Conservation (phyloP, 352 stramenopile genomes). For the Phytopythium oedochilum region DNA sequence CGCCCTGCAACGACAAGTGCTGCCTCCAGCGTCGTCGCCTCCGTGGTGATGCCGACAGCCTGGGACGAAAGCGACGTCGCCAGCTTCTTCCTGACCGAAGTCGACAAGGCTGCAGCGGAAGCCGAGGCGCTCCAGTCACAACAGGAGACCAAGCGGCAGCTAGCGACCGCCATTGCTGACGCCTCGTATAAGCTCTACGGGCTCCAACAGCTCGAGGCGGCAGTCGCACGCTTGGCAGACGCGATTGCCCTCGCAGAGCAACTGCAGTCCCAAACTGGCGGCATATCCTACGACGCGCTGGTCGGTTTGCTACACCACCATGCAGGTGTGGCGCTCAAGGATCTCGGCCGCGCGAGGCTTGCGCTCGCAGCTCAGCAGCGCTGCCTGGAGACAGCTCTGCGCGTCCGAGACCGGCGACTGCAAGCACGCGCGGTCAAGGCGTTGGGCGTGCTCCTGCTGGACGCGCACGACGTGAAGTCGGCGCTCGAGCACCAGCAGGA, state of each 20-base stretch:
- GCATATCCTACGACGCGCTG: constrained; percentile 16
- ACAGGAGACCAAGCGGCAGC: constrained; percentile 3
- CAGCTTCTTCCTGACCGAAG: constrained; percentile 74
- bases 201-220: constrained; percentile 19
- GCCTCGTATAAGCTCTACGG: constrained; percentile 59
- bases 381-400: constrained; percentile 38
- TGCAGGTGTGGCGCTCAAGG: constrained; percentile 58
- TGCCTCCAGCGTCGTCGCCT: background rate
- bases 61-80: constrained; percentile 36
- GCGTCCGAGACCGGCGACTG: constrained; percentile 28
- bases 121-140: constrained; percentile 12
- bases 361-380: constrained; percentile 40
- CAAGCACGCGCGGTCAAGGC: constrained; percentile 58
- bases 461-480: constrained; percentile 28
- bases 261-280: background rate
- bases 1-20: background rate
- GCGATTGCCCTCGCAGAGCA: constrained; percentile 29
- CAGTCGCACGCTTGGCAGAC: constrained; percentile 28
- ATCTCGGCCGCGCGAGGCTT: constrained; percentile 30
- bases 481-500: constrained; percentile 63
- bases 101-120: constrained; percentile 30
- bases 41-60: background rate
- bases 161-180: constrained; percentile 34
- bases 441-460: constrained; percentile 55
- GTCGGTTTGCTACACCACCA: constrained; percentile 58